Evolutionary conservation across 495 filamentous ascomycete genomes (phyloP), one percentile per base, ranked within the genome.

Genomic region (Rhypophila decipiens): DNA sequence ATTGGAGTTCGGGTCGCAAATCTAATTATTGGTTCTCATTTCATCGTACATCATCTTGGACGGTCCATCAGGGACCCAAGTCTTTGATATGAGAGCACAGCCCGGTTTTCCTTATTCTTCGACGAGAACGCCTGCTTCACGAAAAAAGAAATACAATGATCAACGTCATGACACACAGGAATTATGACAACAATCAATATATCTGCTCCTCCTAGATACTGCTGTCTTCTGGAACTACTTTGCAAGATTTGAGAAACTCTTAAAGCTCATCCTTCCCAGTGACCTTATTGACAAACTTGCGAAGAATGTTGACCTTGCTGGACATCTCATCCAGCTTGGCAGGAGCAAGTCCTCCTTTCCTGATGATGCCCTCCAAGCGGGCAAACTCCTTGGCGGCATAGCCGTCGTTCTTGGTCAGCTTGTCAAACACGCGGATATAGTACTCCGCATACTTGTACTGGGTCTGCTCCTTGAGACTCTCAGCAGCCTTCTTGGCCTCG

Each of bases 241-340:
- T n/a, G n/a, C n/a, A n/a, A n/a, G n/a, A n/a, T n/a, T n/a, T n/a
- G n/a, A 39, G 36, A 15, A 17, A 34, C 33, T n/a, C 64, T 74
- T 79, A 88, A 62, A 88, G 71, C 75, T 90, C 85, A 59, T 88
- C 84, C 73, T 86, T 85, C 40, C 47, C 48, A 7, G 52, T 56
- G 20, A 58, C 51, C 61, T 69, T 59, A 55, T 68, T 58, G 54
- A 82, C 65, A 64, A 96, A 98, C 67, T 76, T 80, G 61, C 79
- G 79, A 43, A 98, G 73, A 58, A 98, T 87, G 68, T 98, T 98
- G 66, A 81, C 84, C 64, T 93, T 83, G 56, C 75, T 85, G 39
- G 82, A 82, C 35, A 98, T 65, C 66, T 98, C 93, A 65, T 98
- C 93, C 29, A 87, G 50, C 79, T 96, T 98, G 70, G 85, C 75